Conservation (phyloP, 2,329 filamentous ascomycete species). For the Aureobasidium sp. region DNA sequence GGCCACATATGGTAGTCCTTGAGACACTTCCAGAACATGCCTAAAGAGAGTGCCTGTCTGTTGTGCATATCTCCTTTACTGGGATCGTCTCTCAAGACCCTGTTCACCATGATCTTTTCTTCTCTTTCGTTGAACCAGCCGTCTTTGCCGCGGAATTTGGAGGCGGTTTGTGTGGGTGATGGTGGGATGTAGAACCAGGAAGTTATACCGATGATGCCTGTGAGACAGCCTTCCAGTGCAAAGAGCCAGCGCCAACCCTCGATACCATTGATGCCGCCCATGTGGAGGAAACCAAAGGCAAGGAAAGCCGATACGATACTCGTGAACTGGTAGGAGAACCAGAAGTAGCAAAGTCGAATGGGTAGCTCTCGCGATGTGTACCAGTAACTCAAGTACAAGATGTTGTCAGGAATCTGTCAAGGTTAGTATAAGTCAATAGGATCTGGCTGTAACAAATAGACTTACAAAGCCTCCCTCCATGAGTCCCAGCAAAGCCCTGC, state of each 20-base stretch:
- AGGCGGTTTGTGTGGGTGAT: conserved; percentile 34
- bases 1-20: conserved; percentile 66
- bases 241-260: conserved; percentile 27
- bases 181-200: conserved; percentile 34
- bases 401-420: conserved; percentile 25
- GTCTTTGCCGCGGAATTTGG: conserved; percentile 26
- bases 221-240: conserved; percentile 24
- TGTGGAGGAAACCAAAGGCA: conserved; percentile 24
- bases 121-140: conserved; percentile 34
- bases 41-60: conserved; percentile 55
- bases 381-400: conserved; percentile 25
- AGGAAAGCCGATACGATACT: conserved; percentile 24
- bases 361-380: conserved; percentile 25
- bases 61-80: conserved; percentile 40
- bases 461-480: too few relatives aligned
- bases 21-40: conserved; percentile 55
- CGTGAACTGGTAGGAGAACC: conserved; percentile 19
- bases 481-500: too few relatives aligned
- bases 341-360: conserved; percentile 21
- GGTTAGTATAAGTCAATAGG: too few relatives aligned
- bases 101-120: conserved; percentile 36
- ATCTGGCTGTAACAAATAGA: background rate
- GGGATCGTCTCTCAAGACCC: conserved; percentile 24
- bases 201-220: conserved; percentile 23
- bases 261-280: conserved; percentile 23